These are phyloP conservation scores for Thuidium tamariscinum DNA, from an alignment of 225 moss, liverwort and hornwort species.

Conservation along the genomic window DNA sequence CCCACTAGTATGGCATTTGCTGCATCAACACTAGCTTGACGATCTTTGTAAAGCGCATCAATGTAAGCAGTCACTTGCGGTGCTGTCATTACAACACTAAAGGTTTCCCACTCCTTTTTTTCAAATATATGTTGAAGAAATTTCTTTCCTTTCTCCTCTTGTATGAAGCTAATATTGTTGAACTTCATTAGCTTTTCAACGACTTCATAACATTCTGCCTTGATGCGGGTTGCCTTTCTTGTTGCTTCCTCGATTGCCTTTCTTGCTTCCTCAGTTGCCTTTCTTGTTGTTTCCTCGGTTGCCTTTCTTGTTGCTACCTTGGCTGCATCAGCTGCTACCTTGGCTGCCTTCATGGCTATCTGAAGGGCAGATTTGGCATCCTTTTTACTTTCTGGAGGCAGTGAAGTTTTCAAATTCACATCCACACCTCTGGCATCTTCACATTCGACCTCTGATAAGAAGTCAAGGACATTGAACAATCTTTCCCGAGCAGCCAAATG, in stretches of 20 bases:
- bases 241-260: too few relatives aligned
- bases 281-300: too few relatives aligned
- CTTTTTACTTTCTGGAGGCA: too few relatives aligned
- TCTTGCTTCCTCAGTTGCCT: too few relatives aligned
- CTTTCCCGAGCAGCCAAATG: not conserved
- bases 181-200: not conserved
- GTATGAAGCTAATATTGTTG: not conserved
- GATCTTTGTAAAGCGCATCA: not conserved
- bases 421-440: not conserved
- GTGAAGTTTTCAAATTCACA: not conserved
- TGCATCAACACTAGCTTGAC: not conserved
- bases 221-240: too few relatives aligned
- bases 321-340: too few relatives aligned
- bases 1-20: not conserved
- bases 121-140: not conserved
- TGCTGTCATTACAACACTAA: not conserved
- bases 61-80: not conserved
- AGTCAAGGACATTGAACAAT: not conserved
- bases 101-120: rapidly evolving
- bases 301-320: too few relatives aligned
- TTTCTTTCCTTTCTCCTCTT: not conserved
- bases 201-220: too few relatives aligned
- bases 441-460: rapidly evolving
- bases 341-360: rapidly evolving
- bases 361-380: not conserved